A percentile compares a stretch with the other conserved stretches of the same genome.
Evolutionary conservation across 495 filamentous ascomycete genomes (phyloP).

Genomic region (Jackrogersella multiformis): DNA sequence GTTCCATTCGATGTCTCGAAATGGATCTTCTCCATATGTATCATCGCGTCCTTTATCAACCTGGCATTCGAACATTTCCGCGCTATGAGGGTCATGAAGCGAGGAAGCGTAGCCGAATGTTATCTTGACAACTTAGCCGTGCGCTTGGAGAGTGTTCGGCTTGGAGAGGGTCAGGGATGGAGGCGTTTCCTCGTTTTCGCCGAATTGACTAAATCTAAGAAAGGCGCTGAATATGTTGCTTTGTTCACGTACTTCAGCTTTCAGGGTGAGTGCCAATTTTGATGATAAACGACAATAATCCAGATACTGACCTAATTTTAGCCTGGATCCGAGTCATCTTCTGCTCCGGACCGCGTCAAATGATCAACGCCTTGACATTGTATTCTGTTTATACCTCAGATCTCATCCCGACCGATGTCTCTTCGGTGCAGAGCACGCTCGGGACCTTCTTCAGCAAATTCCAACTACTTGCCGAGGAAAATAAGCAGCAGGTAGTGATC

Average conservation of each 20-base stretch:
- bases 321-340: constrained; percentile 89
- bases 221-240: constrained; percentile 89
- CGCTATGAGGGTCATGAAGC: constrained; percentile 79
- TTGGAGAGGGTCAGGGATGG: constrained; percentile 75
- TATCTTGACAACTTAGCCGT: constrained; percentile 90
- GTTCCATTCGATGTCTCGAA: constrained; percentile 74
- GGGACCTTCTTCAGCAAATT: constrained; percentile 81
- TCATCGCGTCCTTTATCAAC: constrained; percentile 84
- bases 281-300: neutral
- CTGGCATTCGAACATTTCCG: constrained; percentile 78
- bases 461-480: constrained; percentile 70
- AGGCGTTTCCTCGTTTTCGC: constrained; percentile 91
- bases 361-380: constrained; percentile 86
- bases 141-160: constrained; percentile 78
- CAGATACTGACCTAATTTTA: constrained; percentile 43
- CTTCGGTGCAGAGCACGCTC: constrained; percentile 68
- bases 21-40: constrained; percentile 92
- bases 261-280: constrained; percentile 67
- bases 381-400: constrained; percentile 76
- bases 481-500: constrained; percentile 80
- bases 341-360: constrained; percentile 89
- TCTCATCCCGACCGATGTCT: constrained; percentile 54
- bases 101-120: constrained; percentile 86
- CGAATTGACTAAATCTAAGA: constrained; percentile 88
- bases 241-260: constrained; percentile 95